Conservation (phyloP, 2,329 filamentous ascomycete species). For the Epichloe sibirici region DNA sequence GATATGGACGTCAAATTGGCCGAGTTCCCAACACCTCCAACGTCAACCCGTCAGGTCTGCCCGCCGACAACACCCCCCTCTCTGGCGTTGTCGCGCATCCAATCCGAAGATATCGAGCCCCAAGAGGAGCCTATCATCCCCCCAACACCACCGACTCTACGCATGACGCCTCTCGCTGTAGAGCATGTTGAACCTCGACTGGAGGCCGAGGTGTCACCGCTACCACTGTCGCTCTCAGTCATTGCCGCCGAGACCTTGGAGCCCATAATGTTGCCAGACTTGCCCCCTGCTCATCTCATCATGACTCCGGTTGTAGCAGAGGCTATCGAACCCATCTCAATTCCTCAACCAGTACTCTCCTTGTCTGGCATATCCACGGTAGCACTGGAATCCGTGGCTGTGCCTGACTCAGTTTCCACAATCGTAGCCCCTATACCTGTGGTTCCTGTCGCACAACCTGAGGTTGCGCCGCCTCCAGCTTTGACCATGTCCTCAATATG, state of each 20-base stretch:
- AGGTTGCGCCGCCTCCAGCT: slow-evolving; percentile 6
- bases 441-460: background rate
- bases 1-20: slow-evolving; percentile 40
- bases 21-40: slow-evolving; percentile 42
- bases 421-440: slow-evolving; percentile 1
- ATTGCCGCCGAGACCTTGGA: slow-evolving; percentile 23
- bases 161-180: slow-evolving; percentile 15
- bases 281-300: slow-evolving; percentile 13
- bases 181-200: slow-evolving; percentile 19
- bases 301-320: slow-evolving; percentile 21
- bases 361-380: slow-evolving; percentile 16
- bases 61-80: slow-evolving; percentile 19
- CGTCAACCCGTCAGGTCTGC: slow-evolving; percentile 22
- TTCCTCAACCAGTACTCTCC: slow-evolving; percentile 6
- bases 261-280: slow-evolving; percentile 15
- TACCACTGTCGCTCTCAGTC: slow-evolving; percentile 19
- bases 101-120: slow-evolving; percentile 32
- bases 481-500: slow-evolving; percentile 20
- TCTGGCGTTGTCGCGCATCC: slow-evolving; percentile 32
- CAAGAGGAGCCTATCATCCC: slow-evolving; percentile 22
- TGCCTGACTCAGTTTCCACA: slow-evolving; percentile 10
- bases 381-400: slow-evolving; percentile 15
- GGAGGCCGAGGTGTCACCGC: slow-evolving; percentile 11
- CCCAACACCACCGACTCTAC: slow-evolving; percentile 20
- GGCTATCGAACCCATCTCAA: slow-evolving; percentile 13